A percentile compares a stretch with the other conserved stretches of the same genome.
phyloP scores from a whole-genome alignment of 495 filamentous ascomycete genomes.

The Talaromyces adpressus region DNA sequence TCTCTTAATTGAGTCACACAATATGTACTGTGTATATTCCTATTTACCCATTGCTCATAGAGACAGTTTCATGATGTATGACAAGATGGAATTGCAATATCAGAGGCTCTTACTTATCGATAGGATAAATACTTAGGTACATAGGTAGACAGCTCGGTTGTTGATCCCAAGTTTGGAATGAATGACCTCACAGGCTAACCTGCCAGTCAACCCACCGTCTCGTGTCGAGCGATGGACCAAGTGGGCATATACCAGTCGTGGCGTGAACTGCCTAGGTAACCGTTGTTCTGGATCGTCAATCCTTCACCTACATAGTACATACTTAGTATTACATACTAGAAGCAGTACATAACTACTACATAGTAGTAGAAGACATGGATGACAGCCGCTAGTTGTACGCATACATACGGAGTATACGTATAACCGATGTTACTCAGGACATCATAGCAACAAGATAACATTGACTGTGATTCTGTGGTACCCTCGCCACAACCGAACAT shows the following conservation, averaged over 20 bases:
- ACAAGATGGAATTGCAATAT: not conserved
- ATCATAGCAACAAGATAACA: not conserved
- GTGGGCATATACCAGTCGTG: slow-evolving; percentile 1
- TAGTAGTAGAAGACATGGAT: not conserved
- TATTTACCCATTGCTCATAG: not conserved
- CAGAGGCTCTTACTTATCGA: not conserved
- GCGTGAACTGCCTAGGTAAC: not conserved
- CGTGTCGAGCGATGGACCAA: not conserved
- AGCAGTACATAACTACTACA: not conserved
- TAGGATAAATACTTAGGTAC: not conserved
- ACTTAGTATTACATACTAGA: not conserved
- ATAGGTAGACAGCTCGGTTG: not conserved
- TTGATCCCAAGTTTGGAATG: not conserved
- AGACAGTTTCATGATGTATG: not conserved
- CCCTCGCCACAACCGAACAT: not conserved
- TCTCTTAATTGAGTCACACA: not conserved
- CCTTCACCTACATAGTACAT: not conserved
- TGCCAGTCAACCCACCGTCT: not conserved
- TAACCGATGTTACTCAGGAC: not conserved
- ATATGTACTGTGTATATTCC: not conserved
- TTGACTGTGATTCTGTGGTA: not conserved
- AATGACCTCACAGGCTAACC: not conserved
- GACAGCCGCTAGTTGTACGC: not conserved
- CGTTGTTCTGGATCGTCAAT: slow-evolving; percentile 1
- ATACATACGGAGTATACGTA: not conserved